Evolutionary conservation across 78 protist species (phyloP), one percentile per base, ranked within the genome.

Genomic region (Pigoraptor vietnamica): DNA sequence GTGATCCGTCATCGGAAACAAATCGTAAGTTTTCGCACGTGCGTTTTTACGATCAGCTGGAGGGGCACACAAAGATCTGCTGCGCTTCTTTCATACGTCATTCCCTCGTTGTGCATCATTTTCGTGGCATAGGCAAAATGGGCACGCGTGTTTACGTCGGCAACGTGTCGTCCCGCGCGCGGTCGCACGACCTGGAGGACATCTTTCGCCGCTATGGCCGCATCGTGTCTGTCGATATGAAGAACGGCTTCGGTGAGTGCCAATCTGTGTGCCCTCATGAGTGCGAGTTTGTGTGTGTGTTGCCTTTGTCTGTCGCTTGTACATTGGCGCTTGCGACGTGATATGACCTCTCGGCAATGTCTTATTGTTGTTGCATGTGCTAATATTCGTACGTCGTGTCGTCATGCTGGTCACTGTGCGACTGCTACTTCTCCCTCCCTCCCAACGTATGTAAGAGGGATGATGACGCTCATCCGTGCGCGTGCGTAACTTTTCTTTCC

Each of bases 121-220:
- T 48, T 48, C 14, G 29, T 48, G 29, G 14, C 67, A 6, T 21
- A 6, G 6, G 14, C 6, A 48, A 14, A 6, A 48, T 48, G 67
- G 6, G 29, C 29, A 48, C 67, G 6, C 67, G 67, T 48, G 67
- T 48, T 6, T 88, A 88, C 67, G 67, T 88, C 38, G 90, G 90
- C 14, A 19, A 88, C 90, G 67, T 88, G 33, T 29, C 90, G 37
- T 88, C 90, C 39, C 48, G 90, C 19, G n/a, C 83, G 83, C 90
- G 90, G 34, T 2, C 24, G 32, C 39, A 40, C 36, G 90, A 88
- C 38, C 67, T 88, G 1, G 67, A 39, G 48, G 90, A 88, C 14
- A 14, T 88, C 10, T 88, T 88, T 29, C 39, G 33, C 83, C 83
- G 67, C 48, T 88, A 40, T 14, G 90, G 90, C 19, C 24, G 33